phyloP scores from a whole-genome alignment of 345 rosid genomes.

The Anacardium occidentale region DNA sequence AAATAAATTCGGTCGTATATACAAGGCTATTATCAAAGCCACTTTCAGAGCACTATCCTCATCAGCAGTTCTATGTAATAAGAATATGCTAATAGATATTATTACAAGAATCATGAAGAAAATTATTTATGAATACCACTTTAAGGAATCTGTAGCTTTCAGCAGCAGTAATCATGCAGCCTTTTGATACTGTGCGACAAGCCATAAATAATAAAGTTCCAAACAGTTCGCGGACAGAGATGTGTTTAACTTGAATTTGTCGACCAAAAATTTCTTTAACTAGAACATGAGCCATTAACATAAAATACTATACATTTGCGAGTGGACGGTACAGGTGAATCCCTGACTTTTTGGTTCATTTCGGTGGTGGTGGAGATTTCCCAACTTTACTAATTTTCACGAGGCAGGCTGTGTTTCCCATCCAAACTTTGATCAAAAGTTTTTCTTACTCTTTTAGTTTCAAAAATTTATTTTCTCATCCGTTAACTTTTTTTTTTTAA shows the following conservation, averaged over 20 bases:
- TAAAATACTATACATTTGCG: constrained; percentile 15
- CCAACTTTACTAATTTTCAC: neutral
- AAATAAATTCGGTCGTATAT: too few species aligned
- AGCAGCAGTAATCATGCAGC: constrained; percentile 24
- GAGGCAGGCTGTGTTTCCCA: too few species aligned
- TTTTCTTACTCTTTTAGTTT: too few species aligned
- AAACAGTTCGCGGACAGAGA: constrained; percentile 22
- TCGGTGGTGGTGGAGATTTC: constrained; percentile 15
- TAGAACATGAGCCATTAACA: constrained; percentile 29
- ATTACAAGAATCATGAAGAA: too few species aligned
- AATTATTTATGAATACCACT: neutral
- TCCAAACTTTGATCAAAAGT: too few species aligned
- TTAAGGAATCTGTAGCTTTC: constrained; percentile 17
- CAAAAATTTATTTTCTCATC: too few species aligned
- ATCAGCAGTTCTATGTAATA: too few species aligned
- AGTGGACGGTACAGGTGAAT: constrained; percentile 37
- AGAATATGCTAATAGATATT: too few species aligned
- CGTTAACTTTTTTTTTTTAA: too few species aligned
- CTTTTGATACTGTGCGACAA: constrained; percentile 9
- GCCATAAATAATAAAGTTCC: constrained; percentile 3
- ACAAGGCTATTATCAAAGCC: too few species aligned
- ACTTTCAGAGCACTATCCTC: too few species aligned
- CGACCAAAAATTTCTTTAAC: constrained; percentile 14
- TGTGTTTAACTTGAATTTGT: constrained; percentile 36
- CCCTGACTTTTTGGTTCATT: constrained; percentile 22